Percentiles rank a stretch among this genome's conserved stretches.
These are phyloP conservation scores for Starmerella riodocensis DNA, from an alignment of 805 yeast species.

Conservation along the genomic window DNA sequence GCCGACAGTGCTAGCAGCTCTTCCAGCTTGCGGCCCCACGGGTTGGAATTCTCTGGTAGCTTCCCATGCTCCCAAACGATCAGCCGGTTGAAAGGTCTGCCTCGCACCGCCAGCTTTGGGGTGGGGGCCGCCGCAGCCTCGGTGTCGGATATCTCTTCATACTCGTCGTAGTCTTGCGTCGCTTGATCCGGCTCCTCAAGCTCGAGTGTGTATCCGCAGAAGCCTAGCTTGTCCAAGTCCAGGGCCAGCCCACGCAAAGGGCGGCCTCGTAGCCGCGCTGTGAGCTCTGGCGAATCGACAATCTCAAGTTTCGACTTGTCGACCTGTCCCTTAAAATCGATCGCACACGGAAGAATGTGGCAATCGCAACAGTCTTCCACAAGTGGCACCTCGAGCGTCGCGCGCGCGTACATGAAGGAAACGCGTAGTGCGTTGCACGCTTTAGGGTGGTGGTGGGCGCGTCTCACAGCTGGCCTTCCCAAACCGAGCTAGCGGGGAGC, in stretches of 20 bases:
- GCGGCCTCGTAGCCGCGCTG: constrained; percentile 18
- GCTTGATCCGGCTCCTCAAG: constrained; percentile 12
- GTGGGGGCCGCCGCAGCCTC: background rate
- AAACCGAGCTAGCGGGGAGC: no score
- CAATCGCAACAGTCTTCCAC: no score
- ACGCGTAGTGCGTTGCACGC: no score
- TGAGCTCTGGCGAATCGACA: background rate
- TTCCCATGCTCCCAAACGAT: constrained; percentile 19
- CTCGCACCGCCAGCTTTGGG: background rate
- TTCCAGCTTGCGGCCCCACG: constrained; percentile 16
- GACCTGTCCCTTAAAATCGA: constrained; percentile 14
- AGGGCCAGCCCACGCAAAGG: constrained; percentile 16
- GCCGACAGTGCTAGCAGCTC: constrained; percentile 13
- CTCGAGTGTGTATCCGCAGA: constrained; percentile 14
- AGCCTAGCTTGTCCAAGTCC: constrained; percentile 13
- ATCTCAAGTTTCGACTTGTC: constrained; percentile 12
- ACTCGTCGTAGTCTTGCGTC: constrained; percentile 13
- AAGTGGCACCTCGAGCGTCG: no score
- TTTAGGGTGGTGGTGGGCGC: no score
- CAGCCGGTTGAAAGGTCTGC: constrained; percentile 6
- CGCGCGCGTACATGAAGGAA: no score
- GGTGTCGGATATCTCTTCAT: background rate
- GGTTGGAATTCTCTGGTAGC: constrained; percentile 9
- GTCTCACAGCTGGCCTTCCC: no score
- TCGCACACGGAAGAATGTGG: constrained; percentile 19